Percentiles rank a stretch among this genome's conserved stretches.
These are phyloP conservation scores for Raphanus hybrid DNA, from an alignment of 441 rosid genomes.

Conservation along the genomic window DNA sequence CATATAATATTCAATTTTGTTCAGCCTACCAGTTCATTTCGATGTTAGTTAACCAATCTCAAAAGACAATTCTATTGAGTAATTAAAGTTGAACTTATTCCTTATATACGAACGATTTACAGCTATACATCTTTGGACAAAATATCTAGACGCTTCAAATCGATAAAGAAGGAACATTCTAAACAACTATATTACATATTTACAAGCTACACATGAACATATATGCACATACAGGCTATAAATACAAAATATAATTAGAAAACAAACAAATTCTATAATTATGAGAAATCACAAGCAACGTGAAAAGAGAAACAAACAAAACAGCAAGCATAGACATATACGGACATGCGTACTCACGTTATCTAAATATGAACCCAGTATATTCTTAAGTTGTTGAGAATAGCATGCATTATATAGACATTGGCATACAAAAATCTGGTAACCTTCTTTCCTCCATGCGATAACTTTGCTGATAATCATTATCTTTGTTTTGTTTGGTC, in stretches of 20 bases:
- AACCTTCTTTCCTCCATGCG: background rate
- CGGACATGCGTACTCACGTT: conserved; percentile 4
- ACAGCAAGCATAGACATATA: background rate
- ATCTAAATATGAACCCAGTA: background rate
- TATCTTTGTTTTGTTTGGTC: background rate
- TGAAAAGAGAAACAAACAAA: conserved; percentile 1
- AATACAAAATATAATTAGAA: background rate
- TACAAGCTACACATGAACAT: background rate
- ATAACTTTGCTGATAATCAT: background rate
- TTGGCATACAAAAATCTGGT: background rate
- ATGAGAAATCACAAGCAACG: background rate
- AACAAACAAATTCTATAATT: background rate
- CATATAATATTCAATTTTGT: background rate
- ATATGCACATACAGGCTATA: background rate
- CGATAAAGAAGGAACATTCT: background rate
- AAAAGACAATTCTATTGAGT: background rate
- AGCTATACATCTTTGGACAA: background rate
- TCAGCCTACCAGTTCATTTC: background rate
- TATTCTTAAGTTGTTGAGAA: background rate
- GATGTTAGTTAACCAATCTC: background rate
- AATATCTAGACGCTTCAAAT: background rate
- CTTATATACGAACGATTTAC: background rate
- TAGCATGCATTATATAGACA: conserved; percentile 5
- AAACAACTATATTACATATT: background rate
- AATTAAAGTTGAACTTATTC: background rate